Evolutionary conservation across 2,329 filamentous ascomycete species (phyloP), one percentile per base, ranked within the genome.

Genomic region (Proliferodiscus dingleyae): DNA sequence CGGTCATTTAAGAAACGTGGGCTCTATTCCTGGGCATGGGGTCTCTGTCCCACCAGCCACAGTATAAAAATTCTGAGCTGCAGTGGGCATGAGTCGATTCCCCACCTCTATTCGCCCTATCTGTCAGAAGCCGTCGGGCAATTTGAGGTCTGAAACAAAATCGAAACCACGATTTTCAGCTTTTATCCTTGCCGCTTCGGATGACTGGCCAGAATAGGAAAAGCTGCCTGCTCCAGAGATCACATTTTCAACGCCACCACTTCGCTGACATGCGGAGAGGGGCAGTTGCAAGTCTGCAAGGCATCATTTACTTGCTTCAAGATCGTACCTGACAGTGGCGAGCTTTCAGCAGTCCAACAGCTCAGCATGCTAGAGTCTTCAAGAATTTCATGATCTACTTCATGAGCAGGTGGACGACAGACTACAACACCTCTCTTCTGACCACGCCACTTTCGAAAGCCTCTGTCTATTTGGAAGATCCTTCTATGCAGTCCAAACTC

Each of bases 131-230:
- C 18, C 30, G n/a, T 18, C 28, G 15, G 11, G 10, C 30, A 43
- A 28, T 38, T 21, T 18, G 22, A 10, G 15, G 13, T 42, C 45
- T 53, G 53, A 55, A 55, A 55, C 53, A 48, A 26, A 45, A 47
- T 46, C 44, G 53, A 55, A 55, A 56, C 51, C 13, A 43, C 26
- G 13, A 33, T 30, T 16, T 29, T 38, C 36, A 22, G 36, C 24
- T 26, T 23, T 26, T 22, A 36, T 33, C 37, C 39, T 18, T 33
- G 32, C 43, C 37, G 18, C 15, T 37, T 44, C 49, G 51, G 51
- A 41, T 41, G 46, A 46, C 8, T 48, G 28, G 13, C 51, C 43
- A 21, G 24, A 46, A 46, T 5, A 6, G 40, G 51, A 43, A 47
- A 36, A 13, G 41, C 15, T 15, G 15, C 19, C 22, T 7, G 29